Conservation (phyloP, 2,329 filamentous ascomycete genomes). For the Calcarisporium arbuscula region DNA sequence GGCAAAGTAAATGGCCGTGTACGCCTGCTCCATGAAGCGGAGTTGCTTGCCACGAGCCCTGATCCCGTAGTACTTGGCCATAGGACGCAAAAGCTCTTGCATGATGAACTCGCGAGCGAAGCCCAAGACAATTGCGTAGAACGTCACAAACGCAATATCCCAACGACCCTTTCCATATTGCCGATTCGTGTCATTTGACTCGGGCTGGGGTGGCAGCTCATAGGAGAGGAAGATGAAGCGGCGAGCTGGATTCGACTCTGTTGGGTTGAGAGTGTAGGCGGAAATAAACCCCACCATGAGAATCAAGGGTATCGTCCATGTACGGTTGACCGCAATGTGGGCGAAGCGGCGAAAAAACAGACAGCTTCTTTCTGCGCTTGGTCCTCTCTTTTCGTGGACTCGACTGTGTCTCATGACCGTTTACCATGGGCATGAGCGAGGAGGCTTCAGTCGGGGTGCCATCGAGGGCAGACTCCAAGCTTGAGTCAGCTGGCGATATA, state of each 20-base stretch:
- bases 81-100: conserved; percentile 75
- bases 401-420: too few species aligned
- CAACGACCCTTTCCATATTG: conserved; percentile 82
- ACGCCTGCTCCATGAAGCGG: conserved; percentile 92
- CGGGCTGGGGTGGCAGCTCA: conserved; percentile 48
- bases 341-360: conserved; percentile 5
- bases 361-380: conserved; percentile 6
- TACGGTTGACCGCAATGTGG: conserved; percentile 41
- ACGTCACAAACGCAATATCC: conserved; percentile 78
- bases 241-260: conserved; percentile 68
- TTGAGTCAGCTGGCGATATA: too few species aligned
- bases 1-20: conserved; percentile 83
- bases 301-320: conserved; percentile 59
- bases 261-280: conserved; percentile 68
- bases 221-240: conserved; percentile 87
- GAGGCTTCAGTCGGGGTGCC: too few species aligned
- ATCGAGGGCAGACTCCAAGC: too few species aligned
- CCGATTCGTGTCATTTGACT: conserved; percentile 23
- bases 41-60: conserved; percentile 65
- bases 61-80: conserved; percentile 64
- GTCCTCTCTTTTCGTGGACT: too few species aligned
- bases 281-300: conserved; percentile 56
- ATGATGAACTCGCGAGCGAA: conserved; percentile 94
- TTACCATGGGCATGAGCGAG: too few species aligned
- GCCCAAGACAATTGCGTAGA: conserved; percentile 81